Percentiles rank a stretch among this genome's conserved stretches.
Evolutionary conservation across 164 flowering plant species (phyloP).

Genomic region (Sextonia rubra): DNA sequence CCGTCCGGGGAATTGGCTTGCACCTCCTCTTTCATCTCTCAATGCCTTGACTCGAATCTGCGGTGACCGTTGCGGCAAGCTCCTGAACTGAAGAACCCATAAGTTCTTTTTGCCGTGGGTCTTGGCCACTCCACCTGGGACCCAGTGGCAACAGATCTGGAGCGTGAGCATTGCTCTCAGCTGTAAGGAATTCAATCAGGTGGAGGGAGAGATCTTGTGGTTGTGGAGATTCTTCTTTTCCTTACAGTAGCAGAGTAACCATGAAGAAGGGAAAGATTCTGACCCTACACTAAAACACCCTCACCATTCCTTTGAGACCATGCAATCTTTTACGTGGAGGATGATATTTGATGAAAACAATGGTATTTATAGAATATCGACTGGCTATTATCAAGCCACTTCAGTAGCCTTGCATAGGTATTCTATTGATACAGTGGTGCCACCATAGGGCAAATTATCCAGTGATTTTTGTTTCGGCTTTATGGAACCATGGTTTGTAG

Average conservation of each 20-base stretch:
- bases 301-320: not conserved
- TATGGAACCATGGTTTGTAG: no score
- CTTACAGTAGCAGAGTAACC: not conserved
- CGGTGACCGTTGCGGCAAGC: slow-evolving; percentile 8
- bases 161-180: slow-evolving; percentile 54
- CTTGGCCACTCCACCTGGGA: slow-evolving; percentile 27
- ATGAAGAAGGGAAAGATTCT: not conserved
- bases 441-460: no score
- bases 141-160: slow-evolving; percentile 35
- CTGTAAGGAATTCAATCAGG: not conserved
- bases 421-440: no score
- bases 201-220: not conserved
- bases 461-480: no score
- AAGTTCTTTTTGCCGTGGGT: slow-evolving; percentile 21
- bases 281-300: not conserved
- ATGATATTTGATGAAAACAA: not conserved
- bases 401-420: no score
- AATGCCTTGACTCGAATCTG: slow-evolving; percentile 41
- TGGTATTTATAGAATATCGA: not conserved
- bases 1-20: slow-evolving; percentile 46
- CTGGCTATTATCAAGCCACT: no score
- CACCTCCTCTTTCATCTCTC: slow-evolving; percentile 52
- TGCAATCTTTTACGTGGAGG: slow-evolving; percentile 1
- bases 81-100: slow-evolving; percentile 17
- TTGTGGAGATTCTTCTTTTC: not conserved